phyloP scores from a whole-genome alignment of 140 eudicot species.

The Senecio squalidus region DNA sequence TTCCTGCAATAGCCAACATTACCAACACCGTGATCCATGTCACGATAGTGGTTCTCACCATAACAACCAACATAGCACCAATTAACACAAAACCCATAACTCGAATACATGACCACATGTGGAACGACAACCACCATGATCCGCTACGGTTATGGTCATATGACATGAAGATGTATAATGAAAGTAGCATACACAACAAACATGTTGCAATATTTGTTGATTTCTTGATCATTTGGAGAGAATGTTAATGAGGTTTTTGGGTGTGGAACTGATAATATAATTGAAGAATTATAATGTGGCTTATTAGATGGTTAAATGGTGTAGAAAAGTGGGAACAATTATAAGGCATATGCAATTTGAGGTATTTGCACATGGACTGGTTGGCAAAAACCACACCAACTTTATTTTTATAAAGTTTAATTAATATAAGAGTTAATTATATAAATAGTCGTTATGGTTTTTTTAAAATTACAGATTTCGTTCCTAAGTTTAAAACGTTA shows the following conservation, averaged over 20 bases:
- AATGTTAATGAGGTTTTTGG: background rate
- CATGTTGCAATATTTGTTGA: slow-evolving; percentile 26
- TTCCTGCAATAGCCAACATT: slow-evolving; percentile 63
- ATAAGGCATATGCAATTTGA: slow-evolving; percentile 18
- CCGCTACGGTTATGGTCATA: background rate
- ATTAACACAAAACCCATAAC: slow-evolving; percentile 20
- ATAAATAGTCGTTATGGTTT: too few relatives aligned
- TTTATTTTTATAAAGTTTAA: too few relatives aligned
- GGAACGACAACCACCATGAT: slow-evolving; percentile 14
- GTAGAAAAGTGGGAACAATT: slow-evolving; percentile 4
- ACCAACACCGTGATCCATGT: slow-evolving; percentile 76
- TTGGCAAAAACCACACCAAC: slow-evolving; percentile 28
- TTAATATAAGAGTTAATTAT: too few relatives aligned
- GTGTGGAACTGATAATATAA: background rate
- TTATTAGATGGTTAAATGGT: slow-evolving; percentile 11
- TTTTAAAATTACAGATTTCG: too few relatives aligned
- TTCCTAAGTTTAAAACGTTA: too few relatives aligned
- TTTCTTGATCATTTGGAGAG: slow-evolving; percentile 9
- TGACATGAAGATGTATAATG: slow-evolving; percentile 27
- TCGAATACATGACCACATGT: slow-evolving; percentile 11
- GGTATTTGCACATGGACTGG: slow-evolving; percentile 30
- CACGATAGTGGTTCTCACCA: slow-evolving; percentile 62
- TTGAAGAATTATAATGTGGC: slow-evolving; percentile 16
- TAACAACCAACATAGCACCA: slow-evolving; percentile 27
- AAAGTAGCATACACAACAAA: slow-evolving; percentile 29